Conservation (phyloP, 495 filamentous ascomycete genomes). For the Penicillium odoratum region DNA sequence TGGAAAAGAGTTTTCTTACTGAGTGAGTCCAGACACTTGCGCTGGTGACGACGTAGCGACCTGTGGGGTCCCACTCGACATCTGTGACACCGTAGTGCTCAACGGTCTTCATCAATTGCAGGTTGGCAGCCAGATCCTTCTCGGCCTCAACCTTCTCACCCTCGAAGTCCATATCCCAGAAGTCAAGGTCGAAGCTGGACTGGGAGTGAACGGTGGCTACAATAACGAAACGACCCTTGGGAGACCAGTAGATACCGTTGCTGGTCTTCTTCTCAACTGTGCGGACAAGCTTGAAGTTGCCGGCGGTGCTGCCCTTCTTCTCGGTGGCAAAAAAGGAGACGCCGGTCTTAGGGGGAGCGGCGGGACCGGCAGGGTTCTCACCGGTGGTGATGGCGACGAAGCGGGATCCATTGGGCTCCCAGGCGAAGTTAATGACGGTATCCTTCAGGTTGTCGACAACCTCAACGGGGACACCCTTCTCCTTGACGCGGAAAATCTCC, state of each 20-base stretch:
- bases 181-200: conserved; percentile 92
- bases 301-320: conserved; percentile 76
- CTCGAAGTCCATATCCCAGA: conserved; percentile 97
- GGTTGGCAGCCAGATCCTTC: conserved; percentile 92
- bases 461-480: conserved; percentile 97
- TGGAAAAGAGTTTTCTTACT: conserved; percentile 53
- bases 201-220: conserved; percentile 89
- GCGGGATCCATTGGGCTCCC: conserved; percentile 95
- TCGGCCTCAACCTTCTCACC: conserved; percentile 90
- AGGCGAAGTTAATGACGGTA: conserved; percentile 97
- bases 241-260: conserved; percentile 99
- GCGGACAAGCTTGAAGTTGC: conserved; percentile 92
- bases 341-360: conserved; percentile 89
- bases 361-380: conserved; percentile 73
- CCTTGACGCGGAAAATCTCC: conserved; percentile 94
- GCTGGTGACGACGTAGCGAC: conserved; percentile 87
- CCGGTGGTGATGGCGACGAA: conserved; percentile 97
- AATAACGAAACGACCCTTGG: conserved; percentile 90
- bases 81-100: conserved; percentile 98
- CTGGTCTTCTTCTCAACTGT: conserved; percentile 98
- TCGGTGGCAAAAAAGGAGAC: conserved; percentile 97
- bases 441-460: conserved; percentile 97
- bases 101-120: conserved; percentile 85
- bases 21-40: conserved; percentile 93
- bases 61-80: conserved; percentile 96